Evolutionary conservation across 805 yeast species (phyloP), one percentile per base, ranked within the genome.

Genomic region (Saccharomycopsis olivae): DNA sequence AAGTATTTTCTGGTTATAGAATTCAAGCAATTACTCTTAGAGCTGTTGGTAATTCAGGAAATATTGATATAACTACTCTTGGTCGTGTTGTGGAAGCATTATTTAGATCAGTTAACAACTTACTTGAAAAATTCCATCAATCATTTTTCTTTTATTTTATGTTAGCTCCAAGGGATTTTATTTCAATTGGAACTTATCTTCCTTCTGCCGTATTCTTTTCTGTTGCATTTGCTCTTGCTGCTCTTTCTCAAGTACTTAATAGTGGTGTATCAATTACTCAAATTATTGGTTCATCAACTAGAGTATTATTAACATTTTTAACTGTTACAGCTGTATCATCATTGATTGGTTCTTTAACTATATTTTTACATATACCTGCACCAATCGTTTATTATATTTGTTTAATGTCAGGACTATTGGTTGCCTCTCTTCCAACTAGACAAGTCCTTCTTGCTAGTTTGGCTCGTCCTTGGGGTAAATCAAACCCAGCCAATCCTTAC

Each of bases 91-190:
- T 86, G 15, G 99, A 92, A 59, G 85, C 94, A 2, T 65, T 81
- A 6, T 78, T 88, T 54, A 71, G 98, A 46, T 78, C 95, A 0
- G 82, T 92, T 28, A 92, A 92, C 62, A 92, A 92, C 56, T 66
- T 92, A 49, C 65, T 89, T 29, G 99, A 92, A 57, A 94, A 89
- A 56, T 89, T 89, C 60, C 99, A 92, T 59, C 99, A 92, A 60
- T 85, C 96, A 1, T 92, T 87, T 53, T 92, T 92, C 66, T 92
- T 88, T 55, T 92, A 89, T 61, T 67, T 89, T 49, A 57, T 92
- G 60, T 59, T 92, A 36, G 73, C 85, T 0, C 94, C 96, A 18
- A 63, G 69, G 41, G 58, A 70, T 43, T 92, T 92, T 62, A 95
- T 92, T 14, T 85, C 96, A 4, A 88, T 92, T 47, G 96, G 95